Conservation (phyloP, 306 rosid species). For the Oemleria cerasiformis region DNA sequence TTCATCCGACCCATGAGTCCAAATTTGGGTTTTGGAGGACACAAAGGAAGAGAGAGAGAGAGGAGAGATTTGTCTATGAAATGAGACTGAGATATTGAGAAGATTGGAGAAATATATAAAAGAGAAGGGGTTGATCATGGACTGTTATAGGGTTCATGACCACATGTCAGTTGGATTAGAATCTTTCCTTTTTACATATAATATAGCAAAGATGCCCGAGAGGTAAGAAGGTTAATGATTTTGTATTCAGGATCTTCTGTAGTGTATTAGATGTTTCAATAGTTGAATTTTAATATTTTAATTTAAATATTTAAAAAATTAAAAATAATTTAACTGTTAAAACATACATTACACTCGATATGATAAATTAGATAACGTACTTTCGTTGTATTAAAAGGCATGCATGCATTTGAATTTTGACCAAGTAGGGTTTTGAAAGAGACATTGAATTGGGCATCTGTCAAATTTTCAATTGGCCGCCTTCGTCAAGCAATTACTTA, state of each 20-base stretch:
- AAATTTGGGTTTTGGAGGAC: not conserved
- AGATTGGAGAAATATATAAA: not conserved
- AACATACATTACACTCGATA: too few relatives aligned
- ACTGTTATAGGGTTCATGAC: not conserved
- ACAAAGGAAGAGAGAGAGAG: not conserved
- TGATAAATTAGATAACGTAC: too few relatives aligned
- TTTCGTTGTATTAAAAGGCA: not conserved
- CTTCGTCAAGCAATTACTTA: not conserved
- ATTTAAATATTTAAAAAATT: too few relatives aligned
- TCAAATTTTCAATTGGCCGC: slow-evolving; percentile 21
- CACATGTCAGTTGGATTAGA: not conserved
- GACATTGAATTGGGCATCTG: slow-evolving; percentile 21
- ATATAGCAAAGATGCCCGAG: too few relatives aligned
- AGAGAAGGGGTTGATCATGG: not conserved
- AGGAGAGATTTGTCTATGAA: not conserved
- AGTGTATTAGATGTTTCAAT: too few relatives aligned
- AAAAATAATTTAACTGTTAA: too few relatives aligned
- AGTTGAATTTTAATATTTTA: too few relatives aligned
- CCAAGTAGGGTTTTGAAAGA: slow-evolving; percentile 23
- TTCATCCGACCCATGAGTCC: slow-evolving; percentile 43
- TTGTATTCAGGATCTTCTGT: too few relatives aligned
- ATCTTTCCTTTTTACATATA: not conserved
- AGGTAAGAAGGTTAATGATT: not conserved
- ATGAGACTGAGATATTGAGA: not conserved
- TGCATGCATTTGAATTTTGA: not conserved